A percentile compares a stretch with the other conserved stretches of the same genome.
phyloP scores from a whole-genome alignment of 345 rosid genomes.

The Populus nigra region DNA sequence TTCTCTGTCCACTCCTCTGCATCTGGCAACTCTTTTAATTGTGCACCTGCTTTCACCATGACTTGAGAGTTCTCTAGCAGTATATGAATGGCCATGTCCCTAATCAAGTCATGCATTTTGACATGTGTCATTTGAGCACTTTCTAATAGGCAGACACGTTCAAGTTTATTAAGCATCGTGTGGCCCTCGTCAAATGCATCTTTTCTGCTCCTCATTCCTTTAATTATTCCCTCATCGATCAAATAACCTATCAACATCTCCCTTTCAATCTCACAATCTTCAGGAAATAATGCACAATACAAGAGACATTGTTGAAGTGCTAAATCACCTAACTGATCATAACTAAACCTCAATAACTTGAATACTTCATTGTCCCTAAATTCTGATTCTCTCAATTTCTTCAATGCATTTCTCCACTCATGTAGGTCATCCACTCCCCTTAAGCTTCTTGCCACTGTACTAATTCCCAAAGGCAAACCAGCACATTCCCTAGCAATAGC shows the following conservation, averaged over 20 bases:
- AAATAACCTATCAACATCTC: too few species aligned
- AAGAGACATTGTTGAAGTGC: constrained; percentile 5
- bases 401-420: not conserved
- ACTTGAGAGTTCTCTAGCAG: too few species aligned
- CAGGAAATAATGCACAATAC: not conserved
- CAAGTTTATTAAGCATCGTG: too few species aligned
- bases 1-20: not conserved
- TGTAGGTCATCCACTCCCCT: too few species aligned
- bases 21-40: too few species aligned
- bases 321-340: constrained; percentile 6
- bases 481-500: constrained; percentile 16
- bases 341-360: constrained; percentile 17
- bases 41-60: too few species aligned
- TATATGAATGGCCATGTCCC: not conserved
- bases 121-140: not conserved
- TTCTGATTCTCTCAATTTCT: not conserved
- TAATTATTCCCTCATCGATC: too few species aligned
- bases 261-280: too few species aligned
- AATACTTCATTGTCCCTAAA: not conserved
- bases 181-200: too few species aligned
- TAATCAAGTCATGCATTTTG: constrained; percentile 22
- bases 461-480: constrained; percentile 21
- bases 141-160: constrained; percentile 15
- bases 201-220: too few species aligned
- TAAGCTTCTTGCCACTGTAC: constrained; percentile 7